These are phyloP conservation scores for Aspergillus cristatus DNA, from an alignment of 495 filamentous ascomycete genomes.

Conservation along the genomic window DNA sequence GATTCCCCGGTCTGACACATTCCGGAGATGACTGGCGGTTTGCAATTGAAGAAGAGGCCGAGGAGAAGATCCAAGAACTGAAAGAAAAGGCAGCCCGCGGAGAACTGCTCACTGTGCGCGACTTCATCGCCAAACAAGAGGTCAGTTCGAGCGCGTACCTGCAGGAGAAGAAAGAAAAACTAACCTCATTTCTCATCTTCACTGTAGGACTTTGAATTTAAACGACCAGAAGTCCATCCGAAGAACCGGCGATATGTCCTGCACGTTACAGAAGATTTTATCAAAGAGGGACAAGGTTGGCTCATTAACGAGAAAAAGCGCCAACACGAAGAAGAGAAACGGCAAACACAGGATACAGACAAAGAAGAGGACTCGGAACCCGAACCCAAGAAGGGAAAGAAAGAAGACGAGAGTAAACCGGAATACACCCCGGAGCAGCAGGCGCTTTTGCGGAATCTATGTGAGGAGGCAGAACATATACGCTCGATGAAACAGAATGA, in stretches of 20 bases:
- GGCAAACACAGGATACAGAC: neutral
- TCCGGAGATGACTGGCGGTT: conserved; percentile 5
- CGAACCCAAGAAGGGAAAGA: conserved; percentile 9
- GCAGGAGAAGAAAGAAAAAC: too few relatives aligned
- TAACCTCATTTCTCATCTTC: neutral
- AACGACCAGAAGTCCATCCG: conserved; percentile 9
- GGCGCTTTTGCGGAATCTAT: conserved; percentile 13
- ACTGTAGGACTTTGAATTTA: conserved; percentile 10
- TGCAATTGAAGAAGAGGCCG: conserved; percentile 7
- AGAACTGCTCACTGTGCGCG: conserved; percentile 8
- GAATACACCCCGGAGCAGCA: conserved; percentile 15
- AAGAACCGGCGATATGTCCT: conserved; percentile 11
- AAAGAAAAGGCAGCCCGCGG: conserved; percentile 9
- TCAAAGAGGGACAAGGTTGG: conserved; percentile 12
- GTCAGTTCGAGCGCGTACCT: neutral
- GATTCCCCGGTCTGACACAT: conserved; percentile 10
- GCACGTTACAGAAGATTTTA: conserved; percentile 10
- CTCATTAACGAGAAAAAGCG: conserved; percentile 6
- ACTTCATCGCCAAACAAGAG: conserved; percentile 11
- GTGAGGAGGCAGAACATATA: conserved; percentile 15
- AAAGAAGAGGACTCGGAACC: too few relatives aligned
- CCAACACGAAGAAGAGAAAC: conserved; percentile 5
- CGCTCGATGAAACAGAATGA: conserved; percentile 16
- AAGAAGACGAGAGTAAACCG: neutral
- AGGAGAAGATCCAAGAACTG: conserved; percentile 13